phyloP scores from a whole-genome alignment of 2,329 filamentous ascomycete species.

The Penicillium brasilianum region DNA sequence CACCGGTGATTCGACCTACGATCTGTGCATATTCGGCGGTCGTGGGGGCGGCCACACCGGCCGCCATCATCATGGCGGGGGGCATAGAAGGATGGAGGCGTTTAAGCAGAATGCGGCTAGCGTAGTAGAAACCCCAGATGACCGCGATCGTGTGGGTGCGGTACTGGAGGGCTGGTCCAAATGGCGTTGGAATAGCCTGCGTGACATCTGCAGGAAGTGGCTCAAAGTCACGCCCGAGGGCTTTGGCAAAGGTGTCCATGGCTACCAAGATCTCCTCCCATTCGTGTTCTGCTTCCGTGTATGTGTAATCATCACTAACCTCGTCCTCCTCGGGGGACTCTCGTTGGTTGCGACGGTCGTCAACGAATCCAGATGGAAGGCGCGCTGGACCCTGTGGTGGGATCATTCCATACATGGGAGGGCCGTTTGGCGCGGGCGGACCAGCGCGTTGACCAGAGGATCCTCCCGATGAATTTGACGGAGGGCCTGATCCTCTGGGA shows the following conservation, averaged over 20 bases:
- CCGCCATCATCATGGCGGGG: constrained; percentile 84
- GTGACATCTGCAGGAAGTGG: constrained; percentile 72
- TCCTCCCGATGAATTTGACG: constrained; percentile 22
- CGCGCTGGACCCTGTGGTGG: constrained; percentile 47
- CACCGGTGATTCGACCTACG: constrained; percentile 80
- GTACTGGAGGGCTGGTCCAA: constrained; percentile 80
- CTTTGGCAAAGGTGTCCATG: constrained; percentile 54
- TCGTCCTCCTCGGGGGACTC: constrained; percentile 50
- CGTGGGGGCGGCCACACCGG: constrained; percentile 73
- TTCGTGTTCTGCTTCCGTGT: constrained; percentile 73
- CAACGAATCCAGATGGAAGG: constrained; percentile 59
- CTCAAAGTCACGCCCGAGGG: constrained; percentile 76
- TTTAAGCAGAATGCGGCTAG: constrained; percentile 80
- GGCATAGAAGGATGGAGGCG: constrained; percentile 89
- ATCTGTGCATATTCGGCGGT: constrained; percentile 74
- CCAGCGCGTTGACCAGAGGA: constrained; percentile 14
- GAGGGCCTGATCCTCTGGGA: constrained; percentile 13
- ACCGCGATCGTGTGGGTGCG: constrained; percentile 85
- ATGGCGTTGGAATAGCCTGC: constrained; percentile 69
- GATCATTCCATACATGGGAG: constrained; percentile 57
- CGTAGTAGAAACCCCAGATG: constrained; percentile 86
- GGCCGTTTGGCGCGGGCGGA: constrained; percentile 28
- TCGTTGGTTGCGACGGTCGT: constrained; percentile 41
- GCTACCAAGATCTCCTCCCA: constrained; percentile 64
- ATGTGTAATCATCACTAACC: constrained; percentile 66